Evolutionary conservation across 371 early-diverging fungal genomes (phyloP).

Genomic region (Apophysomyces sp.): DNA sequence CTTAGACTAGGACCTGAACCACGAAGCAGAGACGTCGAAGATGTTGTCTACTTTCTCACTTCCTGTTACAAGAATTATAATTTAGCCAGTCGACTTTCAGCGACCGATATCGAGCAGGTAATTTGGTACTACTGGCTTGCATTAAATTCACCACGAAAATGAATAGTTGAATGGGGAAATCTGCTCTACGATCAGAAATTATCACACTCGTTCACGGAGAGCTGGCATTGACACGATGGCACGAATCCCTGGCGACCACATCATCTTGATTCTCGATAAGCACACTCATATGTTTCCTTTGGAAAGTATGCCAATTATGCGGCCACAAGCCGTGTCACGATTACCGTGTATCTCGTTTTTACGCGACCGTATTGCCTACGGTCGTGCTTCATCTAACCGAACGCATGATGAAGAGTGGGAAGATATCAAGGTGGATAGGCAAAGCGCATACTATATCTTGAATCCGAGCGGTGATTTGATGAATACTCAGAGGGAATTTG

Average conservation of each 20-base stretch:
- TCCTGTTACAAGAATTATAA: constrained; percentile 62
- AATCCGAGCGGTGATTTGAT: constrained; percentile 88
- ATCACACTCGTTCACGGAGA: constrained; percentile 19
- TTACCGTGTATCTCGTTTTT: constrained; percentile 78
- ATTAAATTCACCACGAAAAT: neutral
- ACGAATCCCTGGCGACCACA: constrained; percentile 48
- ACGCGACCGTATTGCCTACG: constrained; percentile 59
- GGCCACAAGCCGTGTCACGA: constrained; percentile 73
- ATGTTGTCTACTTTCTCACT: constrained; percentile 68
- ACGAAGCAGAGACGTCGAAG: constrained; percentile 54
- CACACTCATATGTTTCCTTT: constrained; percentile 80
- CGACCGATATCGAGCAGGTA: constrained; percentile 57
- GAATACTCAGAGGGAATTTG: constrained; percentile 80
- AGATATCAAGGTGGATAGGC: constrained; percentile 49
- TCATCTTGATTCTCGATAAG: constrained; percentile 83
- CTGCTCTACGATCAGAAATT: constrained; percentile 11
- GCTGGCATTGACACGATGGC: constrained; percentile 18
- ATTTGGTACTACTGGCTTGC: neutral
- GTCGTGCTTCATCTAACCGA: constrained; percentile 4
- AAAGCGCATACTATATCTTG: constrained; percentile 74
- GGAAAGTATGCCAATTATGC: constrained; percentile 78
- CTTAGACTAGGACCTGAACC: constrained; percentile 58
- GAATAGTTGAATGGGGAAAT: constrained; percentile 23
- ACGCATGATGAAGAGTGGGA: constrained; percentile 19
- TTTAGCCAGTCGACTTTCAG: constrained; percentile 43